A percentile compares a stretch with the other conserved stretches of the same genome.
phyloP scores from a whole-genome alignment of 768 basidiomycete species.

The Hygrophorus russula region DNA sequence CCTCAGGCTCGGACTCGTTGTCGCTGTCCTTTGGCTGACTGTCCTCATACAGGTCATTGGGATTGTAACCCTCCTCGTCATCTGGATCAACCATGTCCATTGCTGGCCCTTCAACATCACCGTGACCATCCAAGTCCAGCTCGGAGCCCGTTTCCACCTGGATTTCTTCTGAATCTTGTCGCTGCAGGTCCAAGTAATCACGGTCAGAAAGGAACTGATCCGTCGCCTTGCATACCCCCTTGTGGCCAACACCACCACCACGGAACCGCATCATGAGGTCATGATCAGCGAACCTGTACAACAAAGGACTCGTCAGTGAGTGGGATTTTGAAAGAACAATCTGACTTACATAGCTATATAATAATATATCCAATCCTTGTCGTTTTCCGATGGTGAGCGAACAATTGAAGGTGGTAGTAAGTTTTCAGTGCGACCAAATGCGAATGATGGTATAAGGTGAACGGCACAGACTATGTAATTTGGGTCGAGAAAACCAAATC shows the following conservation, averaged over 20 bases:
- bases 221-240: neutral
- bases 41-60: too few relatives aligned
- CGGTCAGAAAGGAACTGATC: neutral
- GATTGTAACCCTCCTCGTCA: too few relatives aligned
- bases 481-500: constrained; percentile 20
- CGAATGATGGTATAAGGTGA: constrained; percentile 17
- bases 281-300: constrained; percentile 3
- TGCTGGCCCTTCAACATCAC: too few relatives aligned
- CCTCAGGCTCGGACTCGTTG: too few relatives aligned
- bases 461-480: constrained; percentile 11
- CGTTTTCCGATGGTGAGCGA: neutral
- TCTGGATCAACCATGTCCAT: too few relatives aligned
- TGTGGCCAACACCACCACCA: constrained; percentile 2
- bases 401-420: neutral
- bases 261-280: constrained; percentile 3
- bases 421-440: constrained; percentile 5
- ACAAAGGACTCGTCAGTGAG: neutral
- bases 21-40: too few relatives aligned
- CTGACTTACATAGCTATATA: constrained; percentile 4
- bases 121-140: too few relatives aligned
- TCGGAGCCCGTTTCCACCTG: too few relatives aligned
- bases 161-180: too few relatives aligned
- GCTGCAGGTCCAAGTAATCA: too few relatives aligned
- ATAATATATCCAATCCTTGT: neutral
- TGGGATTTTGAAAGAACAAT: neutral